These are phyloP conservation scores for Monosporascus cannonballus DNA, from an alignment of 2,329 filamentous ascomycete genomes.

Conservation along the genomic window DNA sequence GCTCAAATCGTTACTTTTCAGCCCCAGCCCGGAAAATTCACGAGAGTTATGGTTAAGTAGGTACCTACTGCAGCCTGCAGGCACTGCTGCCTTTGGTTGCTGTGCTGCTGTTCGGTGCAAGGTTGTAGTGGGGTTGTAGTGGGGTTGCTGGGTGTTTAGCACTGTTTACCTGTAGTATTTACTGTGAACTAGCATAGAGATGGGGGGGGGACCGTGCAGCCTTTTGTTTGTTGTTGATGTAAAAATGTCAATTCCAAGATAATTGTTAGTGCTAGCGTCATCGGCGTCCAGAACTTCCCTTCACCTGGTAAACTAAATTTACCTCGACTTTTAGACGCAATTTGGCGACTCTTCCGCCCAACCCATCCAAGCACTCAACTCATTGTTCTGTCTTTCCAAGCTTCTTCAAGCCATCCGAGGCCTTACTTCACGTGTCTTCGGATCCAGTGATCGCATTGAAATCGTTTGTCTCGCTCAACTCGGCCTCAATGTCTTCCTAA, in stretches of 20 bases:
- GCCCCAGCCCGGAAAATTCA: background rate
- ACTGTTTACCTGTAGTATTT: too few species aligned
- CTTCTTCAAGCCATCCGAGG: conserved; percentile 9
- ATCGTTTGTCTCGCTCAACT: conserved; percentile 1
- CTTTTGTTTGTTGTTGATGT: conserved; percentile 20
- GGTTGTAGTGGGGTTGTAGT: conserved; percentile 5
- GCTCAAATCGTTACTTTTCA: background rate
- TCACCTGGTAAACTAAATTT: background rate
- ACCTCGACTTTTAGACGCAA: background rate
- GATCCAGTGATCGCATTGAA: conserved; percentile 9
- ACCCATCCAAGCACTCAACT: conserved; percentile 2
- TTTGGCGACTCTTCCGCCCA: background rate
- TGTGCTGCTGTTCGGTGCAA: conserved; percentile 14
- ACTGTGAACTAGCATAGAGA: too few species aligned
- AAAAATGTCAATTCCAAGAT: conserved; percentile 24
- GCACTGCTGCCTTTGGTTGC: conserved; percentile 12
- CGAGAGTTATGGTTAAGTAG: background rate
- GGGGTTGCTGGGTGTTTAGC: conserved; percentile 1
- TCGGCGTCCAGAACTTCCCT: conserved; percentile 8
- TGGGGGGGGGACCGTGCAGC: conserved; percentile 10
- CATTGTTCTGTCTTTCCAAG: conserved; percentile 9
- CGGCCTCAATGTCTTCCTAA: conserved; percentile 16
- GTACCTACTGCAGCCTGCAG: conserved; percentile 1
- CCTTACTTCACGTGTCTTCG: conserved; percentile 18
- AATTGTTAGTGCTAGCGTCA: conserved; percentile 24